These are phyloP conservation scores for Pyrenophora tritici-repentis DNA, from an alignment of 2,329 filamentous ascomycete species.

Conservation along the genomic window DNA sequence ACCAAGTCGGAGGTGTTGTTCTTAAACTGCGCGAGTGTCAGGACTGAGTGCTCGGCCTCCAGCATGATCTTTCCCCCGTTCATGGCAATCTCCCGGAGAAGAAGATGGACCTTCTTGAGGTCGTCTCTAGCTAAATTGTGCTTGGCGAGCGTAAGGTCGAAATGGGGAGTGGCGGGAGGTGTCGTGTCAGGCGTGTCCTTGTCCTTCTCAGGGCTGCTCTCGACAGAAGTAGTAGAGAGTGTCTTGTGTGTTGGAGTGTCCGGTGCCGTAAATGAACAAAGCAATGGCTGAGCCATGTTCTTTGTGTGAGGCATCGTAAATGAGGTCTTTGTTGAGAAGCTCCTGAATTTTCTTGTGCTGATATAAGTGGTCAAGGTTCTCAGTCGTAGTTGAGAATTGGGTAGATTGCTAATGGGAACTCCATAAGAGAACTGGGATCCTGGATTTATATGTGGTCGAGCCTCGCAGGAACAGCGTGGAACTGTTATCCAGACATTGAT, in stretches of 20 bases:
- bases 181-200: conserved; percentile 16
- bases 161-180: conserved; percentile 15
- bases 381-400: too few species aligned
- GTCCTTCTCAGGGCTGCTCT: not conserved
- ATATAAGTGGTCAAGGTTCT: too few species aligned
- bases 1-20: conserved; percentile 57
- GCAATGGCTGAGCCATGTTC: too few species aligned
- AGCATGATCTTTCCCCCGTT: conserved; percentile 42
- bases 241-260: not conserved
- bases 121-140: conserved; percentile 18
- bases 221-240: not conserved
- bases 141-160: conserved; percentile 21
- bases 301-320: too few species aligned
- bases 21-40: conserved; percentile 30
- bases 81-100: conserved; percentile 33
- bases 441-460: too few species aligned
- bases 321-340: too few species aligned
- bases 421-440: too few species aligned
- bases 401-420: too few species aligned
- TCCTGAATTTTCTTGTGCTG: too few species aligned
- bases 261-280: too few species aligned
- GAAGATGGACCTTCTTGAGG: conserved; percentile 23
- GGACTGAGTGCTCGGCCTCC: conserved; percentile 34
- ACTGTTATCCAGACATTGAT: too few species aligned
- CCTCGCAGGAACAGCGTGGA: too few species aligned